Conservation (phyloP, 2,329 filamentous ascomycete genomes). For the Volutella citrinella region DNA sequence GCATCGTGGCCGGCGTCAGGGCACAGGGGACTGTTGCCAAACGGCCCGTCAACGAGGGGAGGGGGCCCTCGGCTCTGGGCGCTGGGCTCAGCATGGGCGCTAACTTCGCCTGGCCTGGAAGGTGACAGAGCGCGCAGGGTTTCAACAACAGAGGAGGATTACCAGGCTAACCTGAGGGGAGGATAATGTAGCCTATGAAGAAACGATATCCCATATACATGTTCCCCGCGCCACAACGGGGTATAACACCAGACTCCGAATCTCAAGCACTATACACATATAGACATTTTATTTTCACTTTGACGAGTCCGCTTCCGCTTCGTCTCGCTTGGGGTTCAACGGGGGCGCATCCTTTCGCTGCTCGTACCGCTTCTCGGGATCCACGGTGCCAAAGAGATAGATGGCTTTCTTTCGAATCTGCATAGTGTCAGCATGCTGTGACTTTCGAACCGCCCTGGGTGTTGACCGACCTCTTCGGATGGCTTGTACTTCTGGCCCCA, state of each 20-base stretch:
- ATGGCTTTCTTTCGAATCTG: conserved; percentile 36
- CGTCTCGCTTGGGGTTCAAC: conserved; percentile 22
- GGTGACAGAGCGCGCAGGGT: conserved; percentile 25
- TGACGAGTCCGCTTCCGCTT: no score
- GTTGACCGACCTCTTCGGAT: conserved; percentile 36
- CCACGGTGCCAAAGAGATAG: conserved; percentile 38
- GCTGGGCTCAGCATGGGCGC: conserved; percentile 54
- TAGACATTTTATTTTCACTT: conserved; percentile 25
- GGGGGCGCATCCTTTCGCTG: conserved; percentile 37
- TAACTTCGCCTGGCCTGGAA: conserved; percentile 54
- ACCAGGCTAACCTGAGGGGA: conserved; percentile 13
- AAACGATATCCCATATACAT: conserved; percentile 22
- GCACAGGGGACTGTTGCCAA: conserved; percentile 76
- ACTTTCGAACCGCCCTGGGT: no score
- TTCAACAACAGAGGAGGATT: conserved; percentile 3
- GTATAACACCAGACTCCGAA: conserved; percentile 29
- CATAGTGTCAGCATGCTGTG: conserved; percentile 10
- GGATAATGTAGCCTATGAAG: conserved; percentile 15
- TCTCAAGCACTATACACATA: conserved; percentile 23
- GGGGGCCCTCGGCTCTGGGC: conserved; percentile 41
- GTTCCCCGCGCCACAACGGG: conserved; percentile 15
- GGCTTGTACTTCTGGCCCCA: conserved; percentile 42
- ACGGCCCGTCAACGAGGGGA: conserved; percentile 70
- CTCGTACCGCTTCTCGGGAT: conserved; percentile 41
- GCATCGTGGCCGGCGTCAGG: conserved; percentile 81